Percentiles rank a stretch among this genome's conserved stretches.
Conservation (phyloP, 306 rosid genomes). For the Cucurbita moschata region DNA sequence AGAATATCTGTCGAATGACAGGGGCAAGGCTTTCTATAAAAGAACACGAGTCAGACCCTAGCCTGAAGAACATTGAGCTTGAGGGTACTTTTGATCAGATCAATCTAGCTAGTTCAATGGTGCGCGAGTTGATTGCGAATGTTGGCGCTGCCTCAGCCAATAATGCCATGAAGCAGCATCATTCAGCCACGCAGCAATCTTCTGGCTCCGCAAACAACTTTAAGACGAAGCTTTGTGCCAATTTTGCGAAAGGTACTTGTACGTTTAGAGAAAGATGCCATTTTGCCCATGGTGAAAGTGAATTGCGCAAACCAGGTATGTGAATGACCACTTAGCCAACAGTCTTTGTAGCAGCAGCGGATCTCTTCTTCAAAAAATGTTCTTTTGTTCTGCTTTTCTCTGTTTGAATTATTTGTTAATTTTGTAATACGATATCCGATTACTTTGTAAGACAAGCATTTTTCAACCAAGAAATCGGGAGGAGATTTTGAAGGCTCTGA, state of each 20-base stretch:
- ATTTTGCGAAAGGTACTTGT: slow-evolving; percentile 57
- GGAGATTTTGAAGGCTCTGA: neutral
- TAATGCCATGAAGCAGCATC: slow-evolving; percentile 23
- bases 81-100: slow-evolving; percentile 72
- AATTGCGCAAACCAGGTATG: slow-evolving; percentile 42
- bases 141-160: slow-evolving; percentile 38
- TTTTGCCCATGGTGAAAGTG: slow-evolving; percentile 68
- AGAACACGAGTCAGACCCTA: slow-evolving; percentile 64
- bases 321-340: neutral
- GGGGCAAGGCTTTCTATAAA: slow-evolving; percentile 67
- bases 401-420: neutral
- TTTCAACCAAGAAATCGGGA: neutral
- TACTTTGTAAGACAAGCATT: neutral
- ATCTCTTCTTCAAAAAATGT: neutral
- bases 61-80: slow-evolving; percentile 65
- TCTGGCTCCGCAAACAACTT: slow-evolving; percentile 30
- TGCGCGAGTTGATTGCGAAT: slow-evolving; percentile 54
- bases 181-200: slow-evolving; percentile 8
- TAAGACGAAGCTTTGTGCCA: slow-evolving; percentile 71
- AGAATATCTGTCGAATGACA: slow-evolving; percentile 68
- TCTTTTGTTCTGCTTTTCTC: neutral
- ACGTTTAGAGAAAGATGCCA: slow-evolving; percentile 82
- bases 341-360: neutral
- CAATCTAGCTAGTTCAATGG: slow-evolving; percentile 74
- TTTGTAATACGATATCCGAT: neutral